A percentile compares a stretch with the other conserved stretches of the same genome.
Evolutionary conservation across 2,329 filamentous ascomycete species (phyloP).

Genomic region (Exutisphaerella laricina): DNA sequence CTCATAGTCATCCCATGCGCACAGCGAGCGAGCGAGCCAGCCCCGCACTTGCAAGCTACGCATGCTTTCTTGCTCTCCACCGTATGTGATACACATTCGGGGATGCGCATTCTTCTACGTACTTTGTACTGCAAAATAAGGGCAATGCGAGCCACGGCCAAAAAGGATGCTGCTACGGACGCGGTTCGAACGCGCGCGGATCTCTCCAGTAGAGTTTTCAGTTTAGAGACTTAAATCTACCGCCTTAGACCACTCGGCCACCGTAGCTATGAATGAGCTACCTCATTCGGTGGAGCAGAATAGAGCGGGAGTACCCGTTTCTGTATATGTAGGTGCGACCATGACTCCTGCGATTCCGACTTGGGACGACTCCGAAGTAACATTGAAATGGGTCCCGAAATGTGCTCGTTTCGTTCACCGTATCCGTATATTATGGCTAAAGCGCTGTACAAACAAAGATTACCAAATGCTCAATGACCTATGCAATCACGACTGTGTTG

Average conservation of each 20-base stretch:
- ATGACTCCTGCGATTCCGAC: too few relatives aligned
- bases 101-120: too few relatives aligned
- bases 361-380: too few relatives aligned
- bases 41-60: too few relatives aligned
- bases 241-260: constrained; percentile 32
- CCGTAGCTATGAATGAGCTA: constrained; percentile 12
- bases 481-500: background rate
- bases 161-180: constrained; percentile 7
- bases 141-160: too few relatives aligned
- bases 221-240: constrained; percentile 26
- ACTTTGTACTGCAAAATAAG: background rate
- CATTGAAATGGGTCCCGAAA: too few relatives aligned
- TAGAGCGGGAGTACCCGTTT: constrained; percentile 1
- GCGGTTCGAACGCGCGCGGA: constrained; percentile 29
- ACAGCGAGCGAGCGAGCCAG: too few relatives aligned
- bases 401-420: too few relatives aligned
- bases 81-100: too few relatives aligned
- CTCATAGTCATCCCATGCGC: too few relatives aligned
- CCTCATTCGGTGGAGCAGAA: background rate
- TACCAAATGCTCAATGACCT: background rate
- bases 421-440: too few relatives aligned
- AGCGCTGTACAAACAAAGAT: constrained; percentile 1
- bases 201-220: constrained; percentile 26
- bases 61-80: too few relatives aligned
- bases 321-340: background rate